Evolutionary conservation across 495 filamentous ascomycete genomes (phyloP).

Genomic region (Penicillium daleae): DNA sequence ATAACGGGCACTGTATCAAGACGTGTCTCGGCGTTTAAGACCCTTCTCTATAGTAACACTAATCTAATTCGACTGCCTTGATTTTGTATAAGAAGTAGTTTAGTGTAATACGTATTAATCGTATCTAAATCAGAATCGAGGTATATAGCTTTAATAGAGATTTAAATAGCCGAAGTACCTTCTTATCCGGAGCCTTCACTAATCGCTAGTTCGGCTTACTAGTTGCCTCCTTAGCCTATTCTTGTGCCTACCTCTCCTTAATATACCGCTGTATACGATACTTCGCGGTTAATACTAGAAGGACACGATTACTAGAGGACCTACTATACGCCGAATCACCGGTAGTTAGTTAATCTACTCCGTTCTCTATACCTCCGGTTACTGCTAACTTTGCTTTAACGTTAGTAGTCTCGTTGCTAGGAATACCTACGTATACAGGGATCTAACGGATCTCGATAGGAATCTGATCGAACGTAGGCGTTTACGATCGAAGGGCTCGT

Average conservation of each 20-base stretch:
- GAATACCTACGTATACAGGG: background rate
- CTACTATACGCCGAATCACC: too few relatives aligned
- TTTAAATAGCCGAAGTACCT: background rate
- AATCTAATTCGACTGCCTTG: background rate
- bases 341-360: background rate
- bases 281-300: background rate
- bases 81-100: background rate
- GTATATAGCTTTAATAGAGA: background rate
- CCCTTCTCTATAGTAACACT: background rate
- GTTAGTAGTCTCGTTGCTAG: background rate
- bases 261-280: background rate
- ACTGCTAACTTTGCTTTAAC: background rate
- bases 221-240: background rate
- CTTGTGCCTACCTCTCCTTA: constrained; percentile 1
- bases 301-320: background rate
- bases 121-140: too few relatives aligned
- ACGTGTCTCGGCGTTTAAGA: background rate
- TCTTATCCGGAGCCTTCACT: background rate
- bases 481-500: background rate
- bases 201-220: background rate
- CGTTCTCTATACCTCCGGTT: background rate
- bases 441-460: background rate
- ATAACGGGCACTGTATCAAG: background rate
- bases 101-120: background rate
- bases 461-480: background rate